phyloP scores from a whole-genome alignment of 78 protist species.

The Pigoraptor vietnamica region DNA sequence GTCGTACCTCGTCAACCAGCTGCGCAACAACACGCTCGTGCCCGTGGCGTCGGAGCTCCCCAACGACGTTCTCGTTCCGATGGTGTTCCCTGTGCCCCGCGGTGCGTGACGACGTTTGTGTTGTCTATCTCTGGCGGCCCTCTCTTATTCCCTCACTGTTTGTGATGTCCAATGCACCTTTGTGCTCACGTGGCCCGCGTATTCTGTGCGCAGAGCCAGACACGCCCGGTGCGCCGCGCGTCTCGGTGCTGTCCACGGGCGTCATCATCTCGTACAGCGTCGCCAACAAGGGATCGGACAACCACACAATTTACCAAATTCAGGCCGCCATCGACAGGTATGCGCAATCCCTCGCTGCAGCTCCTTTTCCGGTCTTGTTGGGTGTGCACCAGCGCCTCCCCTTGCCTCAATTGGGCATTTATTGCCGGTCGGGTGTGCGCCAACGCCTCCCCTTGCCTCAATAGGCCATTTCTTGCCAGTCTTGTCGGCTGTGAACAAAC shows the following conservation, averaged over 20 bases:
- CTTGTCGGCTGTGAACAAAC: no score
- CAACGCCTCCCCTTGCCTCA: no score
- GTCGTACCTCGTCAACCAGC: neutral
- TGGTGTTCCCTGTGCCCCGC: neutral
- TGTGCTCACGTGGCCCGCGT: no score
- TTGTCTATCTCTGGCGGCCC: neutral
- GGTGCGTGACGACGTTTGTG: neutral
- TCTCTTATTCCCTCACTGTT: no score
- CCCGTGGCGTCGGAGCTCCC: neutral
- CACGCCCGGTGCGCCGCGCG: neutral
- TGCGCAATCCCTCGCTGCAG: no score
- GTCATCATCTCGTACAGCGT: neutral
- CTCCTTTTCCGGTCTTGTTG: no score
- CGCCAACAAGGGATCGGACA: neutral
- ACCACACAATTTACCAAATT: neutral
- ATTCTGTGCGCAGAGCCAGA: neutral
- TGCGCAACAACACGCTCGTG: neutral
- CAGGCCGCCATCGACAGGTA: neutral
- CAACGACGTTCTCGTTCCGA: neutral
- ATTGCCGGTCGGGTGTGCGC: no score
- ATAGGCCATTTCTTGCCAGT: no score
- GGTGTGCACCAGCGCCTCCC: no score
- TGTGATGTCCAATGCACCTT: no score
- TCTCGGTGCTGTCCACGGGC: neutral
- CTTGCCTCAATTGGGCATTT: no score